Evolutionary conservation across 2,329 filamentous ascomycete species (phyloP).

Genomic region (Trichophyton benhamiae): DNA sequence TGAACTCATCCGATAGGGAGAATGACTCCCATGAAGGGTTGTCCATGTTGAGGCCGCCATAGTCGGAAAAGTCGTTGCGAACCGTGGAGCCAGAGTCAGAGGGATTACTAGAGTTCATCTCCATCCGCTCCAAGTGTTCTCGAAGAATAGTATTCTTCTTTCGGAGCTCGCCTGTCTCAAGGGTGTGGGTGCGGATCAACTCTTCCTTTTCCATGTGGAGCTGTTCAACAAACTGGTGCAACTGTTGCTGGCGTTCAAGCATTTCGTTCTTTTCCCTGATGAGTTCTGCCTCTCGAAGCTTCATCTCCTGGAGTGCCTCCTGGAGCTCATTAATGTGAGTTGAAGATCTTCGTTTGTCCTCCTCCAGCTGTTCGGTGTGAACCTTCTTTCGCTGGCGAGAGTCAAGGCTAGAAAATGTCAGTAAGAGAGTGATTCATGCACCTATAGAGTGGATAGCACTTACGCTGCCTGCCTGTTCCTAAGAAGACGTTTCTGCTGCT

Average conservation of each 20-base stretch:
- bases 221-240: constrained; percentile 61
- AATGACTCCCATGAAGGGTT: constrained; percentile 67
- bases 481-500: constrained; percentile 91
- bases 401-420: constrained; percentile 55
- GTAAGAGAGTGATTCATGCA: constrained; percentile 16
- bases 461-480: constrained; percentile 96
- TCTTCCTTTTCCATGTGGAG: constrained; percentile 83
- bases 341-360: constrained; percentile 88
- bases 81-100: constrained; percentile 41
- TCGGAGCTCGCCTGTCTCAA: constrained; percentile 80
- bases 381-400: constrained; percentile 96
- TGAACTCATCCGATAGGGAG: constrained; percentile 57
- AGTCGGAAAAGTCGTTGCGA: constrained; percentile 61
- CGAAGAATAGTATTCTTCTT: constrained; percentile 80
- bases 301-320: constrained; percentile 58
- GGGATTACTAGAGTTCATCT: constrained; percentile 24
- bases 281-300: constrained; percentile 44
- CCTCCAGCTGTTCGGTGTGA: constrained; percentile 90
- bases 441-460: constrained; percentile 32
- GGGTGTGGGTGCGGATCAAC: constrained; percentile 73
- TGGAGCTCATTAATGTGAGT: constrained; percentile 65
- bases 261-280: constrained; percentile 49
- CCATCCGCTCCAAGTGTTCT: constrained; percentile 45
- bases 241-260: constrained; percentile 59
- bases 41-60: constrained; percentile 74